phyloP scores from a whole-genome alignment of 2,329 filamentous ascomycete species.

The Aspergillus brasiliensis region DNA sequence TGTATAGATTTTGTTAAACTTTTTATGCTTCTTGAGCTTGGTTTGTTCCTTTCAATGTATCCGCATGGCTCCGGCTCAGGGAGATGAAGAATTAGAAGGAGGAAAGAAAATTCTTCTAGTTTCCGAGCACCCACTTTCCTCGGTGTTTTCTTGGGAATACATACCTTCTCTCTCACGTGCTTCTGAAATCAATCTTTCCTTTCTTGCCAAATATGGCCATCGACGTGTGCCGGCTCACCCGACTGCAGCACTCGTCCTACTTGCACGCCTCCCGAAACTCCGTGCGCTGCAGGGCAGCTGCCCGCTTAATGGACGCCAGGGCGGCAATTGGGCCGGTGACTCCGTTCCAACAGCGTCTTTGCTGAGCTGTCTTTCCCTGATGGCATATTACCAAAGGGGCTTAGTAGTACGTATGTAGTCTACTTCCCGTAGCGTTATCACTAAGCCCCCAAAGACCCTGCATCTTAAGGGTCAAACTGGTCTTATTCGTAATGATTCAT shows the following conservation, averaged over 20 bases:
- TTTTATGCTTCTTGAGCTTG: neutral
- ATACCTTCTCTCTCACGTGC: neutral
- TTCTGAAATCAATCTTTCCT: neutral
- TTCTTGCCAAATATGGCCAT: neutral
- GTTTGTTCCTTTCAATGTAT: neutral
- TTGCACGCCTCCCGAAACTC: neutral
- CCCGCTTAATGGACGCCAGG: neutral
- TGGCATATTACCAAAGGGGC: neutral
- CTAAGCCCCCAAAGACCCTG: neutral
- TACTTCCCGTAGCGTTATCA: neutral
- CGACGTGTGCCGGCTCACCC: conserved; percentile 9
- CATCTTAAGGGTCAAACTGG: neutral
- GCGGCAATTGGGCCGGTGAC: neutral
- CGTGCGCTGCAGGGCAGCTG: neutral
- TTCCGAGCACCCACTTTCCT: neutral
- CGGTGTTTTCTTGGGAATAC: neutral
- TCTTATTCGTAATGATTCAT: neutral
- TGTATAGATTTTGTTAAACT: neutral
- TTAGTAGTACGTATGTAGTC: neutral
- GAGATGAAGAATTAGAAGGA: neutral
- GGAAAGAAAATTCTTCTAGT: neutral
- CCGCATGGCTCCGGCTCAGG: neutral
- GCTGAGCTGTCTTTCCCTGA: neutral
- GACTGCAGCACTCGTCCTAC: neutral
- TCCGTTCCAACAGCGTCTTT: neutral